These are phyloP conservation scores for Penicillium antarcticum DNA, from an alignment of 495 filamentous ascomycete genomes.

Conservation along the genomic window DNA sequence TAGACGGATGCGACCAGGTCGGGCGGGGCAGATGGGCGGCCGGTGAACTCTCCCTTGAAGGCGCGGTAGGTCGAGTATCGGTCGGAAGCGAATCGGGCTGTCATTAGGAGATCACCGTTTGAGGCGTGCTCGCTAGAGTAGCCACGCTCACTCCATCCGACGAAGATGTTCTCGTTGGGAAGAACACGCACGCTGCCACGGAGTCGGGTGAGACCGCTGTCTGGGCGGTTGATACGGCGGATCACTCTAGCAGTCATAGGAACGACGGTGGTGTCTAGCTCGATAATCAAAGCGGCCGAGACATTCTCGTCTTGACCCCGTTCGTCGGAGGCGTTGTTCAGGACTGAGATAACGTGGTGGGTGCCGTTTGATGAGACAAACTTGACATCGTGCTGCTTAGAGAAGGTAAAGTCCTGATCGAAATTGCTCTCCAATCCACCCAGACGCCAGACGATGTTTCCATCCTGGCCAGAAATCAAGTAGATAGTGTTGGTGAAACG, in stretches of 20 bases:
- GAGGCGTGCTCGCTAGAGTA: constrained; percentile 55
- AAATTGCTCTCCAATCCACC: constrained; percentile 47
- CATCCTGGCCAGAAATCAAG: constrained; percentile 54
- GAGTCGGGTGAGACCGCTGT: constrained; percentile 50
- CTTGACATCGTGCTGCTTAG: constrained; percentile 59
- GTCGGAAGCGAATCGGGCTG: constrained; percentile 31
- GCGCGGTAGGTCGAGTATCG: constrained; percentile 42
- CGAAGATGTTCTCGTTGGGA: constrained; percentile 51
- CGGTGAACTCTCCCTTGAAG: constrained; percentile 38
- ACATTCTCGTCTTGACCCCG: constrained; percentile 33
- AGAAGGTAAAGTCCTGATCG: constrained; percentile 48
- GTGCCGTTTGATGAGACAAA: constrained; percentile 51
- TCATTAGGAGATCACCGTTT: constrained; percentile 51
- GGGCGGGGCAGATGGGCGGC: constrained; percentile 31
- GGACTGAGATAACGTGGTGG: constrained; percentile 47
- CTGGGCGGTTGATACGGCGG: constrained; percentile 43
- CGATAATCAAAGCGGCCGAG: constrained; percentile 53
- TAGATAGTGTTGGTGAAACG: constrained; percentile 56
- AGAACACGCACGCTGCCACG: constrained; percentile 58
- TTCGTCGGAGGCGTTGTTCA: constrained; percentile 54
- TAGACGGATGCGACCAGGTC: constrained; percentile 36
- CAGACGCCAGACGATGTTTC: constrained; percentile 57
- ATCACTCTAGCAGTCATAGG: constrained; percentile 45
- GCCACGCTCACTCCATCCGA: constrained; percentile 57
- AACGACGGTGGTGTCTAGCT: constrained; percentile 42